Evolutionary conservation across 2,329 filamentous ascomycete species (phyloP), one percentile per base, ranked within the genome.

Genomic region (Apiospora rasikravindrae): DNA sequence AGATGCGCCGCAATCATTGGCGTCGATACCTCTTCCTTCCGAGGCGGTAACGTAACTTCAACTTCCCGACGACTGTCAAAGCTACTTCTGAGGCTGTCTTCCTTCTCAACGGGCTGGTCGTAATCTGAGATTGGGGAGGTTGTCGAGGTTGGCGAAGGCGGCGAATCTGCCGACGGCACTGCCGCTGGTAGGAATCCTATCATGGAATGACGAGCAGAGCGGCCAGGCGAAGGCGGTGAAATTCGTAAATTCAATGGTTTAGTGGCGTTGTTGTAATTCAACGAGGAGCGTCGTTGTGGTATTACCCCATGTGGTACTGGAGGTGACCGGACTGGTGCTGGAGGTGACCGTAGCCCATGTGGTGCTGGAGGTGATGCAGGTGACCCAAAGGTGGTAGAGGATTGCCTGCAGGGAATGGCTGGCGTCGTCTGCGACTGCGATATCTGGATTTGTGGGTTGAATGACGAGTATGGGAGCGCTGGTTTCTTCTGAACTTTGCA

Each of bases 391-490:
- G 66, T 68, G 14, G 53, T 51, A 61, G 44, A 44, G 45, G 64
- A 44, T 24, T 26, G 24, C 44, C 37, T 29, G 40, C 51, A 33
- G 57, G 47, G 47, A 40, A 29, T 4, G n/a, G 16, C 53, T 13
- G 33, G 29, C 16, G 47, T 29, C 33, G 70, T n/a, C 16, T 61
- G 49, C 37, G 70, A 40, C 5, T 61, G 49, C 47, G 37, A 51
- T n/a, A 67, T 47, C 51, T 69, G 66, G 66, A 26, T 33, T 47
- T 68, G 40, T 45, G 66, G 26, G 40, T 33, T 47, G 37, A 75
- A 74, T 66, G 70, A 66, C 66, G 72, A 57, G 24, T 73, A 70
- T 26, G 74, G 71, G 51, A 47, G 66, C 13, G 66, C 19, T 26
- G 10, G n/a, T 37, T 42, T 45, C 3, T 24, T 22, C 22, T 70